Conservation (phyloP, 1,284 basidiomycete genomes). For the Erythrobasidium hasegawianum region DNA sequence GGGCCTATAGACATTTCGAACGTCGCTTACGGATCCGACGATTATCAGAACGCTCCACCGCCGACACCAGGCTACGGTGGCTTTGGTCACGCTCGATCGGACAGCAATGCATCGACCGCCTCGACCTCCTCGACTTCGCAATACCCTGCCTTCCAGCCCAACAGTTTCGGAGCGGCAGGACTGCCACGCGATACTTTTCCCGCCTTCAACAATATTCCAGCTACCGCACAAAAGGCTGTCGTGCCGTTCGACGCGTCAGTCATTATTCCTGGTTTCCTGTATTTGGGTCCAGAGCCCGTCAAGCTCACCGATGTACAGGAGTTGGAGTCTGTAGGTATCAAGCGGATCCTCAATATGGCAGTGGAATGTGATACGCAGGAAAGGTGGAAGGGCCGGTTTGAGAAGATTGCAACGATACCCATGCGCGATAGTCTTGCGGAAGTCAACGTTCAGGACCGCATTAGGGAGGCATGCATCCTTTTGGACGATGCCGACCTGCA, state of each 20-base stretch:
- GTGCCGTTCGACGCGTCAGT: conserved; percentile 68
- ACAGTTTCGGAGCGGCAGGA: too few species aligned
- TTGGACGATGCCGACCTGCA: conserved; percentile 84
- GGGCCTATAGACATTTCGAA: neutral
- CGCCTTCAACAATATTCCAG: conserved; percentile 1
- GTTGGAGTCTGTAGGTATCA: conserved; percentile 71
- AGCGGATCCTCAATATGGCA: conserved; percentile 84
- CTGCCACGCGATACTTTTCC: neutral
- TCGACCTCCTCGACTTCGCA: conserved; percentile 10
- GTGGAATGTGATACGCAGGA: conserved; percentile 81
- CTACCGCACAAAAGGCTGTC: conserved; percentile 1
- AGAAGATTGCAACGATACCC: conserved; percentile 76
- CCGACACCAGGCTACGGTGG: neutral
- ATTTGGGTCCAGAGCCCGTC: conserved; percentile 82
- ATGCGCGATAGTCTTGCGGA: conserved; percentile 96
- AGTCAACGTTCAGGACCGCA: conserved; percentile 74
- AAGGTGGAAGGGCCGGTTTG: conserved; percentile 66
- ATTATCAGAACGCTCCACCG: neutral
- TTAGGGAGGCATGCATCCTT: conserved; percentile 77
- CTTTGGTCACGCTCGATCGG: neutral
- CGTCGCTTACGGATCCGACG: neutral
- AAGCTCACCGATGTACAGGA: conserved; percentile 67
- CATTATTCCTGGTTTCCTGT: conserved; percentile 85
- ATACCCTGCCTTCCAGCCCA: neutral
- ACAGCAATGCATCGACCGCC: neutral